phyloP scores from a whole-genome alignment of 176 grass and related monocot species.

The Oryza brachyantha region DNA sequence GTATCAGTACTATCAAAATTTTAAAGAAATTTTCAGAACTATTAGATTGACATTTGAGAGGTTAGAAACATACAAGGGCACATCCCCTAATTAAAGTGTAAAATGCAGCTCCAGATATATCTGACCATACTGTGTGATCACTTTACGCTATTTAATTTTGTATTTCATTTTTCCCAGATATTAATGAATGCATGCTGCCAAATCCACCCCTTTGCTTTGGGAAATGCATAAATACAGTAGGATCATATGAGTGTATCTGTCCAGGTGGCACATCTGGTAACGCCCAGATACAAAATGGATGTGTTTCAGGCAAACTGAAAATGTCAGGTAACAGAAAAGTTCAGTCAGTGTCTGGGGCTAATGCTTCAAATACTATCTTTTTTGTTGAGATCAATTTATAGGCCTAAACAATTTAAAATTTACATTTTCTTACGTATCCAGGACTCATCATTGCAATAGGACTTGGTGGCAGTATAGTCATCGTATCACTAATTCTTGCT shows the following conservation, averaged over 20 bases:
- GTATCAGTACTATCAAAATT: no score
- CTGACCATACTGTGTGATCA: not conserved
- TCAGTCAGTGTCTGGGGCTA: not conserved
- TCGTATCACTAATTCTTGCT: conserved; percentile 25
- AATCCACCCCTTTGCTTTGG: conserved; percentile 4
- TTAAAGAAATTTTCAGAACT: no score
- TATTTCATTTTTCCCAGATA: not conserved
- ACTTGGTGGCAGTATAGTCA: not conserved
- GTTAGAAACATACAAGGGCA: no score
- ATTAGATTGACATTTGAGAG: no score
- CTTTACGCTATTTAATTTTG: not conserved
- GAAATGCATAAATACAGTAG: not conserved
- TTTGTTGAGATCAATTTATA: not conserved
- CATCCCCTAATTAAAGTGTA: no score
- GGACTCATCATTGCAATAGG: not conserved
- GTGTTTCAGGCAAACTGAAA: not conserved
- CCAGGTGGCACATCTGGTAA: not conserved
- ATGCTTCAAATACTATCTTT: not conserved
- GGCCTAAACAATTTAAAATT: not conserved
- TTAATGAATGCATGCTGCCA: not conserved
- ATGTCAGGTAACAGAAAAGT: not conserved
- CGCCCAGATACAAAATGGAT: not conserved
- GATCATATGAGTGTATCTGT: not conserved
- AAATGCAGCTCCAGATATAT: no score
- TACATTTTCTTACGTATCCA: not conserved